Conservation (phyloP, 345 rosid genomes). For the Fremontodendron californicum region DNA sequence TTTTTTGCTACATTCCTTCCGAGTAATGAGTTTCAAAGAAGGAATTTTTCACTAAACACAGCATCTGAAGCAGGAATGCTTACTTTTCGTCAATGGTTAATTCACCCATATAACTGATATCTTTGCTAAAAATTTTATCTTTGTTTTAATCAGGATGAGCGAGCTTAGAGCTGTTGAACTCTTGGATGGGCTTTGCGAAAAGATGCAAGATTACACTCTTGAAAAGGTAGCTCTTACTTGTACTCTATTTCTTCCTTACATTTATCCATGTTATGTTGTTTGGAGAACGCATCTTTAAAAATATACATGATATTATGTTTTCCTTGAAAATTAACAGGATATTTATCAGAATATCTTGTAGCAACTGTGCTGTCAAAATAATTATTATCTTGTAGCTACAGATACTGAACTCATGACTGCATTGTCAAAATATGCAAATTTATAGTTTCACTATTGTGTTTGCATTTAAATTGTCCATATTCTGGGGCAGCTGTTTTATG, state of each 20-base stretch:
- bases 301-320: background rate
- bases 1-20: background rate
- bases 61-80: background rate
- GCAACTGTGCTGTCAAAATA: background rate
- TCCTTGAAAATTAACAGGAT: background rate
- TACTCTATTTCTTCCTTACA: background rate
- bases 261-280: constrained; percentile 3
- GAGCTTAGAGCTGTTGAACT: constrained; percentile 92
- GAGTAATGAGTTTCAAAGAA: background rate
- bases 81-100: background rate
- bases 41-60: background rate
- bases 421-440: background rate
- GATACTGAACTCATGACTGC: background rate
- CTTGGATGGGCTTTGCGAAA: constrained; percentile 87
- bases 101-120: background rate
- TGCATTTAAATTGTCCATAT: background rate
- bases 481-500: background rate
- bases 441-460: background rate
- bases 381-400: background rate
- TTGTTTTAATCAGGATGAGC: constrained; percentile 52
- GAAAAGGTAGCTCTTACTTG: constrained; percentile 49
- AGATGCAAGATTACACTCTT: constrained; percentile 89
- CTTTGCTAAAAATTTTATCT: background rate
- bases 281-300: background rate
- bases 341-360: background rate